phyloP scores from a whole-genome alignment of 805 yeast genomes.

The Starmerella vitae region DNA sequence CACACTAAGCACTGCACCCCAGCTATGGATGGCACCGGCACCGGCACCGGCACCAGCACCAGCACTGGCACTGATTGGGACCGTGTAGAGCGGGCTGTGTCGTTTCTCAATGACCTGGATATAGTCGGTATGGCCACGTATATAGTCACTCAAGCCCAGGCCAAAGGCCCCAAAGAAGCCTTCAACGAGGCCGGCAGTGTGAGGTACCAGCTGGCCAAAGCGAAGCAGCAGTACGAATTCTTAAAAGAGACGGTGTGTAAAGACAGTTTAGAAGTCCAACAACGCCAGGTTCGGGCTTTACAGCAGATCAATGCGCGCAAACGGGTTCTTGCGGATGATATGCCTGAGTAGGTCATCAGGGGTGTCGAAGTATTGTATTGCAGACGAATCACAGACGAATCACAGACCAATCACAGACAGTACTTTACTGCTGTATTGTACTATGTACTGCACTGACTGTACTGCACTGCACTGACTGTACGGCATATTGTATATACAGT shows the following conservation, averaged over 20 bases:
- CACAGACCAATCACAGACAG: too few relatives aligned
- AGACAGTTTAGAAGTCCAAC: constrained; percentile 14
- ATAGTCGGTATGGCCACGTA: constrained; percentile 19
- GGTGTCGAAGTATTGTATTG: too few relatives aligned
- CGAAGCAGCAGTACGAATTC: constrained; percentile 13
- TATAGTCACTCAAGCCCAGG: constrained; percentile 16
- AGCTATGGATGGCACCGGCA: too few relatives aligned
- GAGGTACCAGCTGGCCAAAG: constrained; percentile 19
- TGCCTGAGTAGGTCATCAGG: too few relatives aligned
- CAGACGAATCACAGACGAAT: too few relatives aligned
- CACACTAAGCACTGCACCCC: neutral
- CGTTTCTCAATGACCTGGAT: constrained; percentile 16
- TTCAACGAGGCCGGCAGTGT: constrained; percentile 23
- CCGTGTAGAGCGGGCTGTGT: constrained; percentile 19
- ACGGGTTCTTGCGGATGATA: constrained; percentile 7
- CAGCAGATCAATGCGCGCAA: constrained; percentile 15
- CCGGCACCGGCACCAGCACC: too few relatives aligned
- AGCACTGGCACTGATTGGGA: constrained; percentile 17
- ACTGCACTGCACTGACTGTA: too few relatives aligned
- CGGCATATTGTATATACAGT: too few relatives aligned
- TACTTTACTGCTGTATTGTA: too few relatives aligned
- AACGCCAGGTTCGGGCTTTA: constrained; percentile 13
- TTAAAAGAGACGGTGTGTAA: constrained; percentile 16
- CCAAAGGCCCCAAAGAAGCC: constrained; percentile 21
- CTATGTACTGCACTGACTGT: too few relatives aligned